Evolutionary conservation across 495 filamentous ascomycete species (phyloP).

Genomic region (Rusavskia elegans): DNA sequence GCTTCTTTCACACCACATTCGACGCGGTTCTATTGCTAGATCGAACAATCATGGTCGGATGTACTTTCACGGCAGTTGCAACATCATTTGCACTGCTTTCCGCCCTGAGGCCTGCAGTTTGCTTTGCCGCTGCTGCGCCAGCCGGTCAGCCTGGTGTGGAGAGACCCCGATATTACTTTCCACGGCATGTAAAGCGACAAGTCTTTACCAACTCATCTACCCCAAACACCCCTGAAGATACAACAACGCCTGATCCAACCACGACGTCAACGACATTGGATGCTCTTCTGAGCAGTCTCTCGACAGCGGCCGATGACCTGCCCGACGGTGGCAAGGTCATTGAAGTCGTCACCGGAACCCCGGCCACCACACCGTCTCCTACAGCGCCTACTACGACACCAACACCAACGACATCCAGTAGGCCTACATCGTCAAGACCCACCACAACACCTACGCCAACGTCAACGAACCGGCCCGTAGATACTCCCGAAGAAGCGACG

Average conservation of each 20-base stretch:
- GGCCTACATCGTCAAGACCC: too few relatives aligned
- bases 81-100: conserved; percentile 32
- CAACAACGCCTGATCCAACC: not conserved
- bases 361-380: conserved; percentile 1
- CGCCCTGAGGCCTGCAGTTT: conserved; percentile 27
- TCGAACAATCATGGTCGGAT: conserved; percentile 21
- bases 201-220: conserved; percentile 15
- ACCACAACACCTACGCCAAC: too few relatives aligned
- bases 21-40: not conserved
- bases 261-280: not conserved
- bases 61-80: conserved; percentile 31
- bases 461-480: too few relatives aligned
- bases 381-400: conserved; percentile 3
- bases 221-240: not conserved
- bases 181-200: conserved; percentile 38
- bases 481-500: too few relatives aligned
- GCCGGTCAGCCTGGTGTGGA: conserved; percentile 12
- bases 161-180: conserved; percentile 41
- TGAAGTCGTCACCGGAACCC: not conserved
- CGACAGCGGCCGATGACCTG: not conserved
- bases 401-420: conserved; percentile 8
- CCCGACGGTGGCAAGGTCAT: not conserved
- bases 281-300: not conserved
- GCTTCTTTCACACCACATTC: not conserved
- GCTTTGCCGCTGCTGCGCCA: conserved; percentile 13